Evolutionary conservation across 768 basidiomycete species (phyloP).

Genomic region (Trametes cingulata): DNA sequence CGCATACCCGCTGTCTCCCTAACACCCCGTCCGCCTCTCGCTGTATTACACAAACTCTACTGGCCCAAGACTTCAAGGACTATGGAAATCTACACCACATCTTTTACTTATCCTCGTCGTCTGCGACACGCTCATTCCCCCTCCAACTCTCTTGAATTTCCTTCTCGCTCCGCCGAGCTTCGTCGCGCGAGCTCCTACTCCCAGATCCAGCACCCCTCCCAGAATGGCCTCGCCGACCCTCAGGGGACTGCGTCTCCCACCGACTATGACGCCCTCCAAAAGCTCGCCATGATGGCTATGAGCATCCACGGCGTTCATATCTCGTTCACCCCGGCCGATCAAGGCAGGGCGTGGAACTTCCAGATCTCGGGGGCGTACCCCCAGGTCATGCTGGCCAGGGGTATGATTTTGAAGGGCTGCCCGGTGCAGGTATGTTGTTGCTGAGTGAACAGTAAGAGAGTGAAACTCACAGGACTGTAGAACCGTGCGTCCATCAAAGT

Average conservation of each 20-base stretch:
- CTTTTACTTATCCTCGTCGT: conserved; percentile 89
- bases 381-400: conserved; percentile 89
- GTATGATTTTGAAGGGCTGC: conserved; percentile 85
- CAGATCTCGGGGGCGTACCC: conserved; percentile 89
- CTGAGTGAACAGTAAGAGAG: neutral
- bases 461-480: conserved; percentile 38
- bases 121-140: conserved; percentile 68
- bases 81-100: conserved; percentile 96
- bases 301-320: conserved; percentile 82
- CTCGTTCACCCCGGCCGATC: conserved; percentile 72
- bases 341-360: conserved; percentile 82
- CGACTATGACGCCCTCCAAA: conserved; percentile 74
- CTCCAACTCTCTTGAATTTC: conserved; percentile 64
- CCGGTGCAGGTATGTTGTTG: conserved; percentile 67
- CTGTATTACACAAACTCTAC: conserved; percentile 30
- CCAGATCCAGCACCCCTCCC: conserved; percentile 37
- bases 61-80: conserved; percentile 22
- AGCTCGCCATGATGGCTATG: conserved; percentile 73
- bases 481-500: conserved; percentile 88
- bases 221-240: conserved; percentile 32
- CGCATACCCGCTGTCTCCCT: conserved; percentile 35
- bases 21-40: conserved; percentile 28
- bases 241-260: conserved; percentile 40
- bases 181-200: conserved; percentile 40
- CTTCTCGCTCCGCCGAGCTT: conserved; percentile 43